Evolutionary conservation across 495 filamentous ascomycete species (phyloP), one percentile per base, ranked within the genome.

Genomic region (Diplogelasinospora grovesii): DNA sequence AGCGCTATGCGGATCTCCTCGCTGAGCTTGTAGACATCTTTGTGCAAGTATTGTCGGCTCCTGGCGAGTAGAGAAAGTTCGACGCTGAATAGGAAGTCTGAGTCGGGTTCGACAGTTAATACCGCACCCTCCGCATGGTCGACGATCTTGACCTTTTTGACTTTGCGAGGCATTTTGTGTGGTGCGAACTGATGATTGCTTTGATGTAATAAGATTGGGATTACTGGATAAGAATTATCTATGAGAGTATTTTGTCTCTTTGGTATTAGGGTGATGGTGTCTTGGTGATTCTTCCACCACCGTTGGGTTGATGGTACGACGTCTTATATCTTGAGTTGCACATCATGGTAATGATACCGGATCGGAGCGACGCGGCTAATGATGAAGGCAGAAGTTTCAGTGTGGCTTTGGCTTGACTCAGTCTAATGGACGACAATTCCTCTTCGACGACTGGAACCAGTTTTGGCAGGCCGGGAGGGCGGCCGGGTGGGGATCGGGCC

Each of bases 21-120:
- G 14, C 43, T 36, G 19, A 60, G 54, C 18, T 25, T 36, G 13
- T 14, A 18, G 0, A 35, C 31, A 20, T 15, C 30, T 14, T 38
- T 45, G 41, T 60, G 54, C n/a, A 51, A 29, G 18, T 36, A 41
- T n/a, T 35, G 29, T 6, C 56, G 51, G 46, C 54, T 57, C 25
- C 56, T 48, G 20, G 57, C 25, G 36, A 54, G 41, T 11, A 60
- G 43, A 41, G 45, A 46, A 10, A 60, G 36, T 20, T 55, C 56
- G 43, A 52, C 38, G 28, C 48, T 52, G 38, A 60, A 51, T 33
- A 44, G 49, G 51, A 60, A 57, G 26, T 60, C 51, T 2, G 50
- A 4, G 30, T 33, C 5, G 30, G 15, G 8, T 1, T 5, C 15
- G 30, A 33, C 13, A n/a, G n/a, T n/a, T n/a, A n/a, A n/a, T n/a